Conservation (phyloP, 331 rosid species). For the Rhamnella rubrinervis region DNA sequence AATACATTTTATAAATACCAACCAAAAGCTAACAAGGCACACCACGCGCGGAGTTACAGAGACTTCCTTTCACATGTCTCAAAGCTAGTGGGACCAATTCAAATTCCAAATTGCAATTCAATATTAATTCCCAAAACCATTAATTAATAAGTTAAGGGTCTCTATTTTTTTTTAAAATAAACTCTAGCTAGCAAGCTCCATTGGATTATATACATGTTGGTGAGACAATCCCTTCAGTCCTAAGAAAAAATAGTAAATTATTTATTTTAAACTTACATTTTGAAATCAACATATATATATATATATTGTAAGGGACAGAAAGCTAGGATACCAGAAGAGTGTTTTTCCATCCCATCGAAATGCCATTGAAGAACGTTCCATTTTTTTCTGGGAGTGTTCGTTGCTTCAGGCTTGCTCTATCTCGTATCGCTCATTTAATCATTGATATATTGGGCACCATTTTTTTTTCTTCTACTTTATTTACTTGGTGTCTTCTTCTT, state of each 20-base stretch:
- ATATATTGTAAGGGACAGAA: constrained; percentile 16
- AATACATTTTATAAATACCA: background rate
- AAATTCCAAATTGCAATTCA: too few relatives aligned
- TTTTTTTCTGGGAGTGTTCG: constrained; percentile 20
- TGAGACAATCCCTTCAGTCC: constrained; percentile 18
- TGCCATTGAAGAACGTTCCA: constrained; percentile 55
- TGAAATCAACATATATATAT: background rate
- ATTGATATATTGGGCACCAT: constrained; percentile 17
- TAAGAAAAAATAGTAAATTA: constrained; percentile 8
- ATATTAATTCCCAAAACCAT: background rate
- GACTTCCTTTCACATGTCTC: background rate
- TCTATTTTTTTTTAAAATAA: too few relatives aligned
- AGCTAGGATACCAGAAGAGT: constrained; percentile 24
- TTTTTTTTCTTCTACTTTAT: constrained; percentile 42
- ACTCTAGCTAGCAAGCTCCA: background rate
- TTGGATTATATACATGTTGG: constrained; percentile 21
- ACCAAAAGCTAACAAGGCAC: background rate
- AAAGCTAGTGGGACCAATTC: too few relatives aligned
- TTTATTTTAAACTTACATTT: background rate
- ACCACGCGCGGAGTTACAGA: background rate
- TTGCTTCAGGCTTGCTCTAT: constrained; percentile 60
- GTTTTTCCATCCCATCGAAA: constrained; percentile 33
- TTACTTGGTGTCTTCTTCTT: constrained; percentile 58
- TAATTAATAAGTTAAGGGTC: too few relatives aligned
- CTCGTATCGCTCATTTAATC: constrained; percentile 24